phyloP scores from a whole-genome alignment of 140 eudicot genomes.

The Ambrosia hybrid region DNA sequence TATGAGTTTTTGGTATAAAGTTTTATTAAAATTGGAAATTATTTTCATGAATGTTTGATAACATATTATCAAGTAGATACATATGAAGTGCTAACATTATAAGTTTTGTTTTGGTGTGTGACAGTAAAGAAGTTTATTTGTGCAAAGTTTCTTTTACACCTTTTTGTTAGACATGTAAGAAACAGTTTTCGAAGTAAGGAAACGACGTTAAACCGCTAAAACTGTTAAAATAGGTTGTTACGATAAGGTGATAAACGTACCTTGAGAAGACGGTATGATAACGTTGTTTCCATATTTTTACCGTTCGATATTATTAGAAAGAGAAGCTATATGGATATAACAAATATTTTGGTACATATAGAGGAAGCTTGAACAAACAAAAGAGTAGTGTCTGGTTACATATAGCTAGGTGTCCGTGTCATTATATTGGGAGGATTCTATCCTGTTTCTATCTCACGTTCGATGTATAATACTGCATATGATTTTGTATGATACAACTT shows the following conservation, averaged over 20 bases:
- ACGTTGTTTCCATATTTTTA: background rate
- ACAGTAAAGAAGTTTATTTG: background rate
- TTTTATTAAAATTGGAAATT: background rate
- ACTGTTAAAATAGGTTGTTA: background rate
- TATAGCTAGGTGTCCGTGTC: background rate
- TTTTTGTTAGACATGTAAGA: background rate
- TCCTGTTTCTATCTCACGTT: background rate
- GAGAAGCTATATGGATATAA: background rate
- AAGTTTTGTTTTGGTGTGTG: background rate
- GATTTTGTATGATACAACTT: background rate
- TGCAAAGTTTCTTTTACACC: background rate
- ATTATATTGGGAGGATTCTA: background rate
- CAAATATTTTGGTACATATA: conserved; percentile 1
- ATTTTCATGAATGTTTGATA: background rate
- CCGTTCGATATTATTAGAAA: background rate
- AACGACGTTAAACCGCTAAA: background rate
- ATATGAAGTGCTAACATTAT: background rate
- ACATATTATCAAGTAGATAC: background rate
- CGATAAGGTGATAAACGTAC: background rate
- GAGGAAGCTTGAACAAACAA: background rate
- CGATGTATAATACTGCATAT: background rate
- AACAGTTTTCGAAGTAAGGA: background rate
- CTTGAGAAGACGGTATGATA: background rate
- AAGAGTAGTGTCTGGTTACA: background rate
- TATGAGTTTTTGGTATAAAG: background rate